These are phyloP conservation scores for Talaromyces sp. DNA, from an alignment of 2,329 filamentous ascomycete species.

Conservation along the genomic window DNA sequence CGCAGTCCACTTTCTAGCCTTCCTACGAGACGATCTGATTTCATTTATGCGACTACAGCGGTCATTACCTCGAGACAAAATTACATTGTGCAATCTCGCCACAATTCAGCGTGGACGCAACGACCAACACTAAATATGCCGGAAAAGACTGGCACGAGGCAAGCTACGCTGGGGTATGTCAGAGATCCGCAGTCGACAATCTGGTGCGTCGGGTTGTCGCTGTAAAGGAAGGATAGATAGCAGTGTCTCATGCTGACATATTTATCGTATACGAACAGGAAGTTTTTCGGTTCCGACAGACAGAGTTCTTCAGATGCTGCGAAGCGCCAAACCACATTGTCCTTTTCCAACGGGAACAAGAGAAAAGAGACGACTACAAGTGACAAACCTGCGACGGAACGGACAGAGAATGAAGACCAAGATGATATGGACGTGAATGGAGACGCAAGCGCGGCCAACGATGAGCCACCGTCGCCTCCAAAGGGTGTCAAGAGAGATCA, in stretches of 20 bases:
- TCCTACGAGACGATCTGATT: neutral
- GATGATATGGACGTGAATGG: conserved; percentile 12
- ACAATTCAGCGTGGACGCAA: neutral
- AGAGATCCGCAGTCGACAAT: conserved; percentile 69
- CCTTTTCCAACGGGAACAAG: conserved; percentile 61
- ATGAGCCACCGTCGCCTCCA: conserved; percentile 19
- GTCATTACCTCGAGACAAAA: neutral
- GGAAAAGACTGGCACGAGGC: conserved; percentile 49
- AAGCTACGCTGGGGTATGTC: conserved; percentile 86
- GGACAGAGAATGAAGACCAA: conserved; percentile 19
- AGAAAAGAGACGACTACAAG: conserved; percentile 31
- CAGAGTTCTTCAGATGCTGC: conserved; percentile 51
- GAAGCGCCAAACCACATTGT: conserved; percentile 72
- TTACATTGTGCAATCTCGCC: neutral
- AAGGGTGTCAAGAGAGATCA: conserved; percentile 39
- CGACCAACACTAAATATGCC: conserved; percentile 24
- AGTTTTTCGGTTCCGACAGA: conserved; percentile 74
- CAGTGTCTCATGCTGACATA: conserved; percentile 3
- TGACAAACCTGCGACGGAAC: conserved; percentile 24
- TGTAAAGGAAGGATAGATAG: neutral
- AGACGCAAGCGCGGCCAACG: conserved; percentile 20
- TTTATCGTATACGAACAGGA: conserved; percentile 51
- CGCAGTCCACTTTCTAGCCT: neutral
- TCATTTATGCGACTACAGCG: neutral
- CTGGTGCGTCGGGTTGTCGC: conserved; percentile 53